Evolutionary conservation across 2,329 filamentous ascomycete species (phyloP).

Genomic region (Diplodia scrobiculata): DNA sequence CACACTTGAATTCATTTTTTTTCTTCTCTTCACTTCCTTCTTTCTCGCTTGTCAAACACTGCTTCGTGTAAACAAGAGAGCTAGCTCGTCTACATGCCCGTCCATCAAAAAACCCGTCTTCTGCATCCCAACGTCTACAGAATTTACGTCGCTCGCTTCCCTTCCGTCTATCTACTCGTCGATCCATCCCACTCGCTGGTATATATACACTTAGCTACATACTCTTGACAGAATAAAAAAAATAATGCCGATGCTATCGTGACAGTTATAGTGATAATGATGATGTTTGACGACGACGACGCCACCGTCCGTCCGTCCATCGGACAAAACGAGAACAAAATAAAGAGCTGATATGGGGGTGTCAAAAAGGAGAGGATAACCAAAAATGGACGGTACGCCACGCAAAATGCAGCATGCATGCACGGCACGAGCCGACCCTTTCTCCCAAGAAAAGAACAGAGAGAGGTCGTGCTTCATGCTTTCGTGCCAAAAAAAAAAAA

Average conservation of each 20-base stretch:
- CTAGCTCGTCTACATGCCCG: not conserved
- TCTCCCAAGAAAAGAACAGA: not conserved
- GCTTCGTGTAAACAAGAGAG: not conserved
- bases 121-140: not conserved
- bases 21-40: too few relatives aligned
- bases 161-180: not conserved
- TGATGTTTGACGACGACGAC: not conserved
- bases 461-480: too few relatives aligned
- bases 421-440: not conserved
- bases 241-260: not conserved
- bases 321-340: not conserved
- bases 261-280: not conserved
- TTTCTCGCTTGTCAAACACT: too few relatives aligned
- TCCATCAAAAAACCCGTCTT: too few relatives aligned
- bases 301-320: not conserved
- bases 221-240: not conserved
- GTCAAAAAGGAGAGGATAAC: too few relatives aligned
- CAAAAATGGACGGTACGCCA: too few relatives aligned
- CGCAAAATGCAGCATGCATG: too few relatives aligned
- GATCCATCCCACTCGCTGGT: not conserved
- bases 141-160: not conserved
- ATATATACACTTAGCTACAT: not conserved
- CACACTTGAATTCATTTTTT: too few relatives aligned
- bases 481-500: not conserved
- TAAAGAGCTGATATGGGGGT: not conserved